Conservation (phyloP, 2,329 filamentous ascomycete genomes). For the Trichoderma sp. region DNA sequence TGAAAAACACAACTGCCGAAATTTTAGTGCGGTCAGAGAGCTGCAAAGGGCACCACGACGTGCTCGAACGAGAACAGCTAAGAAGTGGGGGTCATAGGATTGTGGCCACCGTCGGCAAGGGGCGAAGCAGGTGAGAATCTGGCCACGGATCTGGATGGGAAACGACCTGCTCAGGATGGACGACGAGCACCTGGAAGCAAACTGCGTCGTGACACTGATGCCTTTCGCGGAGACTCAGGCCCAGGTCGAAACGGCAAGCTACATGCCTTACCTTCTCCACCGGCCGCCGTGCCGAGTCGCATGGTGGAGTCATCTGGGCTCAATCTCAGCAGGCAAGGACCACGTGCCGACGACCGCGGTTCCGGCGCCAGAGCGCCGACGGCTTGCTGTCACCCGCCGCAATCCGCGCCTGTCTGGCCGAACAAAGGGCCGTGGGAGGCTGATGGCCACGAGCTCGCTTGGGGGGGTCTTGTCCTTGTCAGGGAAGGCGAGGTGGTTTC, state of each 20-base stretch:
- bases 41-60: constrained; percentile 7
- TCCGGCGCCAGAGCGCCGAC: constrained; percentile 3
- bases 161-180: neutral
- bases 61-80: neutral
- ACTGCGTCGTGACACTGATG: neutral
- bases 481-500: constrained; percentile 22
- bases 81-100: constrained; percentile 1
- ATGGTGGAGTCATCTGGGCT: constrained; percentile 15
- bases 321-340: constrained; percentile 16
- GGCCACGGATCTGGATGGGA: neutral
- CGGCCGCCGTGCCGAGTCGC: constrained; percentile 3
- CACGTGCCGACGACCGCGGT: constrained; percentile 2
- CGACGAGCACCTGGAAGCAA: neutral
- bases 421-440: neutral
- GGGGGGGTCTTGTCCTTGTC: neutral
- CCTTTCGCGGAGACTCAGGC: constrained; percentile 1
- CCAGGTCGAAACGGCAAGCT: neutral
- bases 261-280: neutral
- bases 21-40: constrained; percentile 15
- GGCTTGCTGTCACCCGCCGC: neutral
- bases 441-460: neutral
- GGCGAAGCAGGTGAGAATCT: neutral
- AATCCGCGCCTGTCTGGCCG: constrained; percentile 2
- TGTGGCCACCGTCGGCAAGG: neutral
- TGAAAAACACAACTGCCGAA: constrained; percentile 16